These are phyloP conservation scores for Blastobotrys muscicola DNA, from an alignment of 805 yeast species.

Conservation along the genomic window DNA sequence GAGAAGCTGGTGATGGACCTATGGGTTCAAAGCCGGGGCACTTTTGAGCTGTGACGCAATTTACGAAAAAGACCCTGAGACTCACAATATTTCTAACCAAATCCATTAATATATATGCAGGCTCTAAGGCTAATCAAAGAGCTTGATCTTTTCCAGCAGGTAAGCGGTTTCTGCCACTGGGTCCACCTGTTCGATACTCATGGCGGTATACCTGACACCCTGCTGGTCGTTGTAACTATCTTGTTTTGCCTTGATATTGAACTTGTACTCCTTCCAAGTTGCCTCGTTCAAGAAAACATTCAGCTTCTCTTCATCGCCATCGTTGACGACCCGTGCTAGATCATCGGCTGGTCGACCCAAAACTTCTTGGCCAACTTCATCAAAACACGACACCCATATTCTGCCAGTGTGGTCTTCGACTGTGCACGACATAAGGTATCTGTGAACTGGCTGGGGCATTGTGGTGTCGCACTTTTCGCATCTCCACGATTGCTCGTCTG, in stretches of 20 bases:
- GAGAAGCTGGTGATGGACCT: slow-evolving; percentile 22
- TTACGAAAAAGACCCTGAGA: no score
- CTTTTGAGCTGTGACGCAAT: neutral
- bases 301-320: slow-evolving; percentile 35
- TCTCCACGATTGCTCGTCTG: slow-evolving; percentile 66
- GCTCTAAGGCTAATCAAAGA: neutral
- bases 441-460: slow-evolving; percentile 59
- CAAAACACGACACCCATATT: slow-evolving; percentile 79
- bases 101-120: slow-evolving; percentile 2
- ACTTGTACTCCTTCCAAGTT: slow-evolving; percentile 59
- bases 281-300: slow-evolving; percentile 37
- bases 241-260: slow-evolving; percentile 72
- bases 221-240: slow-evolving; percentile 75
- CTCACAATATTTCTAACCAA: neutral
- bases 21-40: slow-evolving; percentile 28
- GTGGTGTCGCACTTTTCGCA: slow-evolving; percentile 84
- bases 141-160: slow-evolving; percentile 15
- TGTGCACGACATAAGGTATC: slow-evolving; percentile 70
- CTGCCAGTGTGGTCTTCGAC: slow-evolving; percentile 78
- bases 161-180: slow-evolving; percentile 21
- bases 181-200: slow-evolving; percentile 32
- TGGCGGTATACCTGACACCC: slow-evolving; percentile 57
- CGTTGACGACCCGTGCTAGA: slow-evolving; percentile 36
- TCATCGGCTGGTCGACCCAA: slow-evolving; percentile 60
- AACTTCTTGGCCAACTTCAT: slow-evolving; percentile 66